Conservation (phyloP, 2,329 filamentous ascomycete species). For the Tolypocladium album region DNA sequence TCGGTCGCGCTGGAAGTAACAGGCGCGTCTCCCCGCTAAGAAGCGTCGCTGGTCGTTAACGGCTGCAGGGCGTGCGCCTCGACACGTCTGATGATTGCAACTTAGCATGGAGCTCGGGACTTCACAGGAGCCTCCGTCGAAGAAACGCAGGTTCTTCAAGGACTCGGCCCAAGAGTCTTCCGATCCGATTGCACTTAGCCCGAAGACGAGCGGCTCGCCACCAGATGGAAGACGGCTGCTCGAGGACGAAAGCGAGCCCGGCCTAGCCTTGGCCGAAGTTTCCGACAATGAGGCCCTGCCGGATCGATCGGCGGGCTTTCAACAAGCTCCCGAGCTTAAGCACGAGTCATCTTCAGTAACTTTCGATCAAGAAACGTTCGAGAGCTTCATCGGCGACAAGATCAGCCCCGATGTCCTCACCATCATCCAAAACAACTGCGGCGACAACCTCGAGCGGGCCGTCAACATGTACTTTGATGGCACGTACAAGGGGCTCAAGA, state of each 20-base stretch:
- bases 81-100: slow-evolving; percentile 1
- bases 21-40: slow-evolving; percentile 25
- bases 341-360: slow-evolving; percentile 17
- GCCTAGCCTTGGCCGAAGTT: slow-evolving; percentile 5
- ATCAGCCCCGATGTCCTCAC: slow-evolving; percentile 36
- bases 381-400: slow-evolving; percentile 48
- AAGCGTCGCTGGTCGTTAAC: neutral
- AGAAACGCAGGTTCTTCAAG: slow-evolving; percentile 29
- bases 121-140: slow-evolving; percentile 32
- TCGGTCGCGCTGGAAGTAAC: slow-evolving; percentile 16
- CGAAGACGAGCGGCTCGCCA: slow-evolving; percentile 12
- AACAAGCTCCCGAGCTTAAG: slow-evolving; percentile 5
- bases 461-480: slow-evolving; percentile 63
- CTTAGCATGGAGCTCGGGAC: slow-evolving; percentile 26
- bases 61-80: neutral
- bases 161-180: slow-evolving; percentile 19
- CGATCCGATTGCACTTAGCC: slow-evolving; percentile 12
- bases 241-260: slow-evolving; percentile 10
- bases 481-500: slow-evolving; percentile 46
- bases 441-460: slow-evolving; percentile 48
- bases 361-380: slow-evolving; percentile 49
- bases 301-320: slow-evolving; percentile 4
- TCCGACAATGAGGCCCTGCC: slow-evolving; percentile 3
- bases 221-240: slow-evolving; percentile 12
- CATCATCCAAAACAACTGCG: slow-evolving; percentile 42